A percentile compares a stretch with the other conserved stretches of the same genome.
Evolutionary conservation across 1,284 basidiomycete species (phyloP).

Genomic region (Microbotryum scabiosae): DNA sequence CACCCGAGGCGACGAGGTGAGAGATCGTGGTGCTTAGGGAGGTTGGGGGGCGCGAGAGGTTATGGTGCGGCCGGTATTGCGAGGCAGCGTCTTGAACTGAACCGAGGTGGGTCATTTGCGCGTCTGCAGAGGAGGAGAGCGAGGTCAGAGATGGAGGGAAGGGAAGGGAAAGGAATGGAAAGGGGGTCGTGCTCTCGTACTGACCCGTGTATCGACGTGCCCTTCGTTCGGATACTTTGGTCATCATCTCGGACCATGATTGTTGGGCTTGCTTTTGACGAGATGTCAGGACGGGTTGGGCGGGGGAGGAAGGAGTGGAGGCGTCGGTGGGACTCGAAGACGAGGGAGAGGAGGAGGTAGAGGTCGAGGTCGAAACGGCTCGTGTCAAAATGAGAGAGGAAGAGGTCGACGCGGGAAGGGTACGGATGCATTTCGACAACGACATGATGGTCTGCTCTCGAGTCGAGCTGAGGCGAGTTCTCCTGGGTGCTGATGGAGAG

Average conservation of each 20-base stretch:
- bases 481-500: too few species aligned
- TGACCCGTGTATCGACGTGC: conserved; percentile 16
- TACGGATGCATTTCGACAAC: too few species aligned
- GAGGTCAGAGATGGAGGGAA: not conserved
- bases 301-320: too few species aligned
- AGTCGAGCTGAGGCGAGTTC: too few species aligned
- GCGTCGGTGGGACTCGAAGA: too few species aligned
- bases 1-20: conserved; percentile 81
- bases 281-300: too few species aligned
- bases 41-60: conserved; percentile 56
- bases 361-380: not conserved
- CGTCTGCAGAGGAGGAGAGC: not conserved
- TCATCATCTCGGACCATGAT: conserved; percentile 7
- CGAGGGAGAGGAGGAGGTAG: too few species aligned
- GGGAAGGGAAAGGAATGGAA: not conserved
- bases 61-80: conserved; percentile 64
- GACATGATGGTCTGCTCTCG: too few species aligned
- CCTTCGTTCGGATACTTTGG: conserved; percentile 21
- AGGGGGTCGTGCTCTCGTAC: not conserved
- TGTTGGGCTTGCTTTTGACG: too few species aligned
- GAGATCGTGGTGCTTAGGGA: conserved; percentile 68
- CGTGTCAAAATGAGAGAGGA: too few species aligned
- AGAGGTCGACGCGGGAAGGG: too few species aligned
- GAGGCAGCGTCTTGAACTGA: conserved; percentile 65
- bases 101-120: conserved; percentile 57